Conservation (phyloP, 306 rosid species). For the Dryas octopetala region DNA sequence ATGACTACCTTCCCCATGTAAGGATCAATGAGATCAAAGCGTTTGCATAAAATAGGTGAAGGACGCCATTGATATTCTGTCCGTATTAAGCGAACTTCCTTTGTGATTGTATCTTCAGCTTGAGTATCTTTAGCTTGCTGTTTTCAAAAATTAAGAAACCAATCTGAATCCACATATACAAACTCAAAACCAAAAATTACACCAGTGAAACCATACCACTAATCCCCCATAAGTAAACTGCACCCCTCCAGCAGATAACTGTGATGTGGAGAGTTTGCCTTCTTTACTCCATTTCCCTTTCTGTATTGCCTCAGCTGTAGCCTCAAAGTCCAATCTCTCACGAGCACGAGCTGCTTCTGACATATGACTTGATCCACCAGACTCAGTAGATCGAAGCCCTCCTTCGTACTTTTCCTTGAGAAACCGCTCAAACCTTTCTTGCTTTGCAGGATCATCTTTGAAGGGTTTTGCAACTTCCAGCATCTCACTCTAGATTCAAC, state of each 20-base stretch:
- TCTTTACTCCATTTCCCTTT: slow-evolving; percentile 62
- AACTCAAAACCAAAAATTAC: slow-evolving; percentile 26
- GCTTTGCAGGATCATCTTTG: slow-evolving; percentile 86
- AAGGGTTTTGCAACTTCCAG: slow-evolving; percentile 67
- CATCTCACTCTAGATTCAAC: slow-evolving; percentile 47
- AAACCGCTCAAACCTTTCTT: slow-evolving; percentile 87
- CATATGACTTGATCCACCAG: slow-evolving; percentile 73
- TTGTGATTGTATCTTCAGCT: slow-evolving; percentile 44
- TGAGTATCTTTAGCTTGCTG: slow-evolving; percentile 64
- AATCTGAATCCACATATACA: slow-evolving; percentile 23
- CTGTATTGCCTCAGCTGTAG: slow-evolving; percentile 84
- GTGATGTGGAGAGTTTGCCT: slow-evolving; percentile 47
- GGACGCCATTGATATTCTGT: slow-evolving; percentile 97
- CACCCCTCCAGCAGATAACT: slow-evolving; percentile 65
- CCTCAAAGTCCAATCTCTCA: slow-evolving; percentile 94
- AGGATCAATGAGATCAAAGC: slow-evolving; percentile 96
- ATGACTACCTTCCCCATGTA: slow-evolving; percentile 84
- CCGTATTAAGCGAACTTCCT: slow-evolving; percentile 69
- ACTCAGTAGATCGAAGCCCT: slow-evolving; percentile 75
- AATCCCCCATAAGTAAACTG: slow-evolving; percentile 77
- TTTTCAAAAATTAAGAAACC: slow-evolving; percentile 34
- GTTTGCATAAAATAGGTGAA: slow-evolving; percentile 89
- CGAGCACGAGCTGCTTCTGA: slow-evolving; percentile 95
- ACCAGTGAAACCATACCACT: slow-evolving; percentile 58
- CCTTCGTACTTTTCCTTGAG: slow-evolving; percentile 88